Conservation (phyloP, 2,329 filamentous ascomycete species). For the Nigrospora osmanthi region DNA sequence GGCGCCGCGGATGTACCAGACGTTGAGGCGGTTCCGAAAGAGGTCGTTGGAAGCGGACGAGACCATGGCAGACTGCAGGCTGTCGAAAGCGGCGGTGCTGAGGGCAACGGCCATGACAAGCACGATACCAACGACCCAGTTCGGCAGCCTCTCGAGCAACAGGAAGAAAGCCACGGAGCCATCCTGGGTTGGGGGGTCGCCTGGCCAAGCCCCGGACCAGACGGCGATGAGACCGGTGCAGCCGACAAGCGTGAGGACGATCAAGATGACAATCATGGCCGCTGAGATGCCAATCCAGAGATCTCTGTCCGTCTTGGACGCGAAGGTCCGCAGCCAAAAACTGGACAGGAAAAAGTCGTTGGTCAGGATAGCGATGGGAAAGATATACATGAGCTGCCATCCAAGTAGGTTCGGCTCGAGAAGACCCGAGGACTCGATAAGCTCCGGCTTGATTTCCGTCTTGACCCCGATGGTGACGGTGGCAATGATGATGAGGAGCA, state of each 20-base stretch:
- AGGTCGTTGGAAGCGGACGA: constrained; percentile 79
- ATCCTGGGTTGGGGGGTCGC: constrained; percentile 47
- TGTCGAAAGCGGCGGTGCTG: constrained; percentile 73
- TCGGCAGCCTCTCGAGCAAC: constrained; percentile 62
- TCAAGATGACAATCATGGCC: constrained; percentile 55
- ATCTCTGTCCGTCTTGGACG: constrained; percentile 70
- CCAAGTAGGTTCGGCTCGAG: constrained; percentile 64
- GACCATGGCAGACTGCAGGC: constrained; percentile 75
- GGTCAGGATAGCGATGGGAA: constrained; percentile 71
- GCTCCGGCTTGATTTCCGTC: constrained; percentile 60
- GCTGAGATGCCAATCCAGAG: constrained; percentile 67
- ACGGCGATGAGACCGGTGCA: constrained; percentile 66
- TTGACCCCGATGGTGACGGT: constrained; percentile 71
- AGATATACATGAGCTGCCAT: constrained; percentile 81
- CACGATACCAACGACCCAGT: constrained; percentile 76
- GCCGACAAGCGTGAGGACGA: constrained; percentile 67
- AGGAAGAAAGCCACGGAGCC: constrained; percentile 70
- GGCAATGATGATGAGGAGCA: constrained; percentile 66
- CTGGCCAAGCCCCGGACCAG: constrained; percentile 67
- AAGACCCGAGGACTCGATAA: constrained; percentile 62
- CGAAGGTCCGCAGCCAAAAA: constrained; percentile 80
- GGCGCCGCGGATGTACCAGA: constrained; percentile 62
- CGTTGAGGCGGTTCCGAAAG: constrained; percentile 72
- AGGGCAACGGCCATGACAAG: constrained; percentile 74
- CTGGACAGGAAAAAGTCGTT: constrained; percentile 83